Evolutionary conservation across 2,329 filamentous ascomycete genomes (phyloP).

Genomic region (Fusarium aywerte): DNA sequence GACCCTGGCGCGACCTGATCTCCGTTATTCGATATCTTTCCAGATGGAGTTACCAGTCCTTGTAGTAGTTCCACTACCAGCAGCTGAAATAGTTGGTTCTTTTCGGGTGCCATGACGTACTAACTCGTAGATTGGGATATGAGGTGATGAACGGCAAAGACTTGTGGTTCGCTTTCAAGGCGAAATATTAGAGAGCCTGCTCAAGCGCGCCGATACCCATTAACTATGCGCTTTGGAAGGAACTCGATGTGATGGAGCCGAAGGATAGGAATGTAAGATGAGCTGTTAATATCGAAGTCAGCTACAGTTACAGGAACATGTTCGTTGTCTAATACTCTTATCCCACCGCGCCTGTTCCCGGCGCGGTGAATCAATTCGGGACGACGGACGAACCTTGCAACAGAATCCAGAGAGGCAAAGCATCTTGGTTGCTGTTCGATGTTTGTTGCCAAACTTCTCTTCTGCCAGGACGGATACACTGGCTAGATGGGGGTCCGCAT

Average conservation of each 20-base stretch:
- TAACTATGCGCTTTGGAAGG: background rate
- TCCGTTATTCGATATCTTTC: background rate
- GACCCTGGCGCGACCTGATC: background rate
- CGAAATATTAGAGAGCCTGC: background rate
- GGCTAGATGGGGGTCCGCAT: background rate
- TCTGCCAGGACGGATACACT: no score
- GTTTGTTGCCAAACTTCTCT: fast-evolving
- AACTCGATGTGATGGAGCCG: background rate
- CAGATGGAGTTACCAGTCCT: background rate
- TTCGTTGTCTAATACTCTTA: background rate
- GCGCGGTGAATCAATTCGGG: background rate
- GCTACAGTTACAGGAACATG: background rate
- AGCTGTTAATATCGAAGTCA: background rate
- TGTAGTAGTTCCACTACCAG: background rate
- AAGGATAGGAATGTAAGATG: background rate
- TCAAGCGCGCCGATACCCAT: background rate
- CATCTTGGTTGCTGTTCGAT: no score
- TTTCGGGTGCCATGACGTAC: no score
- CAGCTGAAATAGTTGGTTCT: background rate
- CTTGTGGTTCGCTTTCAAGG: background rate
- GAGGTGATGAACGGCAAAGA: background rate
- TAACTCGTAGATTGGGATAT: background rate
- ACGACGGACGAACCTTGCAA: background rate
- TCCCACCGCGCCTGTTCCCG: background rate
- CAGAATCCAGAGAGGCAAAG: background rate